phyloP scores from a whole-genome alignment of 495 filamentous ascomycete genomes.

The Aspergillus kassunensis region DNA sequence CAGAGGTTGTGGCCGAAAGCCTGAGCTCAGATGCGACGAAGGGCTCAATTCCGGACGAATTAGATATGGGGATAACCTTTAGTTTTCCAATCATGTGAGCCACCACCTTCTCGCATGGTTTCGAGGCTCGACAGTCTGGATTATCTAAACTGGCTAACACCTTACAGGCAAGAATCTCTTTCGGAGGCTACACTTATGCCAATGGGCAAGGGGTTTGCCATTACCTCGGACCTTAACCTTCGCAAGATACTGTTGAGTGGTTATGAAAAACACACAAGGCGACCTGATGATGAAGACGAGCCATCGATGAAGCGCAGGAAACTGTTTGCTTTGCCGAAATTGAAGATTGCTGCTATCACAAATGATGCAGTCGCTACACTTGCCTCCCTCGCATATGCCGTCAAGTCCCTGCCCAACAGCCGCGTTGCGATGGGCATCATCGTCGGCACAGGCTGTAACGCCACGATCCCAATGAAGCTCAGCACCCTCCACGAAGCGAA shows the following conservation, averaged over 20 bases:
- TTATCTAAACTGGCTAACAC: slow-evolving; percentile 1
- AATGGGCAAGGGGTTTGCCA: slow-evolving; percentile 86
- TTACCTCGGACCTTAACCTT: slow-evolving; percentile 68
- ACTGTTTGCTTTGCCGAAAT: slow-evolving; percentile 53
- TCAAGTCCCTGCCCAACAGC: slow-evolving; percentile 60
- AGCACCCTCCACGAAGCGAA: slow-evolving; percentile 62
- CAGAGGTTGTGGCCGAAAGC: slow-evolving; percentile 61
- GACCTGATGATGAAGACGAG: slow-evolving; percentile 42
- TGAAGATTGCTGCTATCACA: slow-evolving; percentile 71
- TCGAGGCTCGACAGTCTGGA: too few relatives aligned
- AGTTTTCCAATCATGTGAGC: slow-evolving; percentile 80
- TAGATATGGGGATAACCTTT: slow-evolving; percentile 80
- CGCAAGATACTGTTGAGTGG: slow-evolving; percentile 63
- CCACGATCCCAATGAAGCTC: slow-evolving; percentile 69
- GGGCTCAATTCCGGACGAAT: slow-evolving; percentile 45
- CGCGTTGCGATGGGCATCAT: slow-evolving; percentile 77
- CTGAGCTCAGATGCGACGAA: slow-evolving; percentile 41
- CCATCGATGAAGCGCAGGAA: slow-evolving; percentile 44
- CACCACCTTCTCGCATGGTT: too few relatives aligned
- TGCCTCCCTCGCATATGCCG: slow-evolving; percentile 67
- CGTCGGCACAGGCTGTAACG: slow-evolving; percentile 79
- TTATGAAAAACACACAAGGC: slow-evolving; percentile 57
- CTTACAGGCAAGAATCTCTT: slow-evolving; percentile 64
- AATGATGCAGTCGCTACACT: slow-evolving; percentile 82
- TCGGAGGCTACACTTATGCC: slow-evolving; percentile 75